A percentile compares a stretch with the other conserved stretches of the same genome.
phyloP scores from a whole-genome alignment of 1,139 yeast genomes.

The Magnusiomyces magnusii region DNA sequence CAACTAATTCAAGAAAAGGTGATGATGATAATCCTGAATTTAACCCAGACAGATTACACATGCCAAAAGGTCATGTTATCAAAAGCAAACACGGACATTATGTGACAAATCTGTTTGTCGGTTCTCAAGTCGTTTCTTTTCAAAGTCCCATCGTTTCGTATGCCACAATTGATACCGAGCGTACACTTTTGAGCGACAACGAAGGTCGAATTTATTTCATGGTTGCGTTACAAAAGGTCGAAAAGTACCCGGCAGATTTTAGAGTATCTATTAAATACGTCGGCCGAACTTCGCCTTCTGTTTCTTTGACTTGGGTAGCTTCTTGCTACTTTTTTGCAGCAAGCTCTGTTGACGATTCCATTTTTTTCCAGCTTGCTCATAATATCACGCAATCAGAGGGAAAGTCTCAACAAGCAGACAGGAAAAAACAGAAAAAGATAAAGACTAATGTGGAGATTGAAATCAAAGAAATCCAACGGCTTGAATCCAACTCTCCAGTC shows the following conservation, averaged over 20 bases:
- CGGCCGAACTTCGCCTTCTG: not conserved
- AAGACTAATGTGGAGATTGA: not conserved
- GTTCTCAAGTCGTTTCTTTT: not conserved
- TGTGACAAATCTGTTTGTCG: not conserved
- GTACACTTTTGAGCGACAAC: not conserved
- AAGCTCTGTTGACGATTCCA: not conserved
- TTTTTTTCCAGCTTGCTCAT: not conserved
- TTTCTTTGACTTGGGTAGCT: not conserved
- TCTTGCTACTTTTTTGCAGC: not conserved
- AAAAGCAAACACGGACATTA: not conserved
- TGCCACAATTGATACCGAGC: not conserved
- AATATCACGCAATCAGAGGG: not conserved
- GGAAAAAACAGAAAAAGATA: not conserved
- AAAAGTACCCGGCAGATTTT: not conserved
- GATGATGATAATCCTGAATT: not conserved
- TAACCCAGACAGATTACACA: not conserved
- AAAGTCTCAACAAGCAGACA: not conserved
- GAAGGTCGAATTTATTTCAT: slow-evolving; percentile 3
- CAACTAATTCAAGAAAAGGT: not conserved
- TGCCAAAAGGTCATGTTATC: not conserved
- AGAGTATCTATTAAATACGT: not conserved
- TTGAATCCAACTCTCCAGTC: not conserved
- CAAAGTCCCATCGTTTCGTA: not conserved
- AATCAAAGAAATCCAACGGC: not conserved
- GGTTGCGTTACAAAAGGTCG: not conserved